These are phyloP conservation scores for Naganishia vaughanmartiniae DNA, from an alignment of 768 basidiomycete genomes.

Conservation along the genomic window DNA sequence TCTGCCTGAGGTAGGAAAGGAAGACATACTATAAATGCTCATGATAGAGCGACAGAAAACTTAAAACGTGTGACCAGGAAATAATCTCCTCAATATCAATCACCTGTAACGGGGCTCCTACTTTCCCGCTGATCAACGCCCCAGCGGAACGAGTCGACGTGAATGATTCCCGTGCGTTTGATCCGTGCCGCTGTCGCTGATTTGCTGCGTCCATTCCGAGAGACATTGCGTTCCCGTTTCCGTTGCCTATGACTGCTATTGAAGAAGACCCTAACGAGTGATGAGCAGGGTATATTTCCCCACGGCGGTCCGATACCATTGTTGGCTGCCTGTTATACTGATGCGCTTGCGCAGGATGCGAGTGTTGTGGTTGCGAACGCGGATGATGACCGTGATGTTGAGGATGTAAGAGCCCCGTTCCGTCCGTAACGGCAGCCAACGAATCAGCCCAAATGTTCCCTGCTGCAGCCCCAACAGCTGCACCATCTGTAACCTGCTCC, in stretches of 20 bases:
- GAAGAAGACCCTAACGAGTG: neutral
- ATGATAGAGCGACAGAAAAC: conserved; percentile 35
- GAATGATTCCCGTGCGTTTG: conserved; percentile 6
- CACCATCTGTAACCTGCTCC: neutral
- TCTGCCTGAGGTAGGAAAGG: neutral
- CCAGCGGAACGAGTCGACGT: neutral
- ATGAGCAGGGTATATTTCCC: neutral
- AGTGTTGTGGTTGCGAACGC: neutral
- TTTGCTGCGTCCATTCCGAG: neutral
- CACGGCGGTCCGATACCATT: neutral
- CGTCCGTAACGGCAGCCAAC: neutral
- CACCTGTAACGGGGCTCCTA: neutral
- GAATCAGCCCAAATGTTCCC: neutral
- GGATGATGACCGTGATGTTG: neutral
- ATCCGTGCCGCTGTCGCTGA: neutral
- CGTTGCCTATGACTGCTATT: neutral
- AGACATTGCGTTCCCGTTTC: neutral
- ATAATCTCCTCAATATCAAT: conserved; percentile 35
- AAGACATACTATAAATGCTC: conserved; percentile 38
- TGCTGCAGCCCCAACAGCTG: too few relatives aligned
- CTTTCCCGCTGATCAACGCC: neutral
- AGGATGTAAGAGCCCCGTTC: too few relatives aligned
- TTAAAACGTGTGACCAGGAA: conserved; percentile 30
- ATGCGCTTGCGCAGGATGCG: too few relatives aligned
- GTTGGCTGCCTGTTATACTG: neutral